Evolutionary conservation across 75 land plant species (phyloP).

Genomic region (Selaginella tamariscina): DNA sequence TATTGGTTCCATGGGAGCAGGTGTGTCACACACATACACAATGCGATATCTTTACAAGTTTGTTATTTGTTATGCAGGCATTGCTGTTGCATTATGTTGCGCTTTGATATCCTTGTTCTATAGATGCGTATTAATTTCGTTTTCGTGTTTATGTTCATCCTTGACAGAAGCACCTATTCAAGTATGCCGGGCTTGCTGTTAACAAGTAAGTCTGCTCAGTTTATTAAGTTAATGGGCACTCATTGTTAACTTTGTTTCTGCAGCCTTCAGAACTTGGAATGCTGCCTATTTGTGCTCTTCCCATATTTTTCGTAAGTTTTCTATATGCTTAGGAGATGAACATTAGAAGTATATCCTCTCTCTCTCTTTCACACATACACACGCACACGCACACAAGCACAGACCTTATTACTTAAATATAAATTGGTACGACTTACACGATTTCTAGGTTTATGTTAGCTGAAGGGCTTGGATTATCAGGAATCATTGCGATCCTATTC

Average conservation of each 20-base stretch:
- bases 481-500: constrained; percentile 93
- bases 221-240: background rate
- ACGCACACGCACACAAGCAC: background rate
- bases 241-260: constrained; percentile 4
- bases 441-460: constrained; percentile 85
- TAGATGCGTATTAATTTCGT: too few species aligned
- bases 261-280: constrained; percentile 95
- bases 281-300: constrained; percentile 92
- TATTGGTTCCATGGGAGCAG: constrained; percentile 86
- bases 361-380: too few species aligned
- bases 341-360: too few species aligned
- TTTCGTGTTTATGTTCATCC: constrained; percentile 10
- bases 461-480: constrained; percentile 92
- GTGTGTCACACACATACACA: too few species aligned
- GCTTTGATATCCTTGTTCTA: constrained; percentile 98
- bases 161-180: constrained; percentile 54
- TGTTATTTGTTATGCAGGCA: constrained; percentile 44
- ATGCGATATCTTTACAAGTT: too few species aligned
- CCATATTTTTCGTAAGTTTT: constrained; percentile 92
- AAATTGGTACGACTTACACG: background rate
- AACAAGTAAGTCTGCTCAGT: constrained; percentile 53
- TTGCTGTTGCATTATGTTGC: constrained; percentile 86
- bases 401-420: background rate
- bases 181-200: constrained; percentile 87
- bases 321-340: too few species aligned